These are phyloP conservation scores for Trichoderma atrobrunneum DNA, from an alignment of 2,329 filamentous ascomycete species.

Conservation along the genomic window DNA sequence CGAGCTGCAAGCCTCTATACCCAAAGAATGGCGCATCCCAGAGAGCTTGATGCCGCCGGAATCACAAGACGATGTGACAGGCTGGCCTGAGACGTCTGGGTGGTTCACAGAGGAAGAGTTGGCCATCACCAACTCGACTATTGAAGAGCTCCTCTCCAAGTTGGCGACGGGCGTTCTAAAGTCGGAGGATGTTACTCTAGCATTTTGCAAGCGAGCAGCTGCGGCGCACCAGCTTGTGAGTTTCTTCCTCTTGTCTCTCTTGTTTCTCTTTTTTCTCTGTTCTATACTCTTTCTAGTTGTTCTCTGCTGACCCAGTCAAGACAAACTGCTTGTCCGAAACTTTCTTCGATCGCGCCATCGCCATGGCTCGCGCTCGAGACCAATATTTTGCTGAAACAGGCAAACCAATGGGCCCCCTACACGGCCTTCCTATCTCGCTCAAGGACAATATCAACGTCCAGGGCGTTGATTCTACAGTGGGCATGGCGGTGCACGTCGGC, in stretches of 20 bases:
- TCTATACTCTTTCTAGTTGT: neutral
- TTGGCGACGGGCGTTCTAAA: conserved; percentile 38
- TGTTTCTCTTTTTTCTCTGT: conserved; percentile 22
- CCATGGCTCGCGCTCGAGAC: conserved; percentile 48
- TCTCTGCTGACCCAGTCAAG: conserved; percentile 27
- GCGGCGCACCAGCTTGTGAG: conserved; percentile 56
- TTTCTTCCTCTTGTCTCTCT: conserved; percentile 29
- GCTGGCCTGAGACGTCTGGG: conserved; percentile 54
- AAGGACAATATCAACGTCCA: conserved; percentile 69
- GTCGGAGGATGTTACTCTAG: conserved; percentile 42
- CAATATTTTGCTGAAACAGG: conserved; percentile 47
- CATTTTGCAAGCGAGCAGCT: conserved; percentile 54
- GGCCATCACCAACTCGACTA: conserved; percentile 46
- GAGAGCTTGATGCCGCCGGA: conserved; percentile 50
- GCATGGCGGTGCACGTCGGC: conserved; percentile 60
- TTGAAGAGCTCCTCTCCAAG: conserved; percentile 37
- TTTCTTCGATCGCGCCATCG: conserved; percentile 52
- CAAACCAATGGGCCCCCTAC: conserved; percentile 57
- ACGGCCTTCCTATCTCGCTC: conserved; percentile 62
- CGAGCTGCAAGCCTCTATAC: conserved; percentile 48
- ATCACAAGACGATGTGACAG: conserved; percentile 53
- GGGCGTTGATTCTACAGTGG: conserved; percentile 60
- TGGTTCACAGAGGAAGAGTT: conserved; percentile 55
- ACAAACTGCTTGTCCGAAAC: conserved; percentile 53
- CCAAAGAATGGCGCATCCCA: conserved; percentile 57